Conservation (phyloP, 1,284 basidiomycete genomes). For the Rhodotorula sp. region DNA sequence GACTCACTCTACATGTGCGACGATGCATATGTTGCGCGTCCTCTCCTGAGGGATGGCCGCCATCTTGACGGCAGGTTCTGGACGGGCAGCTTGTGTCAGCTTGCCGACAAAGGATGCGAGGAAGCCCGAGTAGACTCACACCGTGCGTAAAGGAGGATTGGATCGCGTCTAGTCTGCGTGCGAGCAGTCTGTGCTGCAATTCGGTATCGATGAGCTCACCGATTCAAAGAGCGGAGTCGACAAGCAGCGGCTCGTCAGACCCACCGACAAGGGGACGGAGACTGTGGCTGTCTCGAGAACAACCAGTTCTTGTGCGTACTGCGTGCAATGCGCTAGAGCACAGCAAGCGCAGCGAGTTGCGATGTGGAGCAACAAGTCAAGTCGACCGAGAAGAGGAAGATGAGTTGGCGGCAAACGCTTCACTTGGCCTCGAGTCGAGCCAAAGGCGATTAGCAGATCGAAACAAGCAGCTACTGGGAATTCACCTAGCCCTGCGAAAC, state of each 20-base stretch:
- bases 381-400: no score
- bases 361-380: no score
- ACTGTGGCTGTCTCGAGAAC: not conserved
- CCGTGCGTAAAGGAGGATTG: not conserved
- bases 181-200: not conserved
- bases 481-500: no score
- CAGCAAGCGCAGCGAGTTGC: no score
- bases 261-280: not conserved
- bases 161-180: not conserved
- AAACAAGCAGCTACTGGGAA: no score
- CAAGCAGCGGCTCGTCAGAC: not conserved
- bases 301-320: no score
- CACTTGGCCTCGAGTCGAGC: no score
- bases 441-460: no score
- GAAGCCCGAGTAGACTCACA: not conserved
- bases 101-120: not conserved
- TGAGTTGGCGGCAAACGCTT: no score
- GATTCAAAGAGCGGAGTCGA: not conserved
- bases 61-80: no score
- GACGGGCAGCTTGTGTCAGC: no score
- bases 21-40: constrained; percentile 40
- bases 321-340: no score
- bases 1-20: constrained; percentile 53
- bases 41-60: constrained; percentile 13
- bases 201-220: not conserved